These are phyloP conservation scores for Botrytis medusae DNA, from an alignment of 2,329 filamentous ascomycete species.

Conservation along the genomic window DNA sequence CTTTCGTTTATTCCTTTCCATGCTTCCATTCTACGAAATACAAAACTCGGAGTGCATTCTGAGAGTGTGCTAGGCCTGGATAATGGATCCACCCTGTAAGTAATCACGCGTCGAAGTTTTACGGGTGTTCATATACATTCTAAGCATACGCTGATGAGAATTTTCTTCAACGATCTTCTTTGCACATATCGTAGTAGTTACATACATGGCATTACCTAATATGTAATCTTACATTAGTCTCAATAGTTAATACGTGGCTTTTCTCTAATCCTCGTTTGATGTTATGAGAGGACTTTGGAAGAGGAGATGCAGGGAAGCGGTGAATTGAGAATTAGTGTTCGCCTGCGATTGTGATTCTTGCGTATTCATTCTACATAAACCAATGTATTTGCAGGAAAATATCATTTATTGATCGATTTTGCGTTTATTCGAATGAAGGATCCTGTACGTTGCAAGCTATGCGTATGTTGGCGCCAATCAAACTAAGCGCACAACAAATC, in stretches of 20 bases:
- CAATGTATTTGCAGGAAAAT: not conserved
- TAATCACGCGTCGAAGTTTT: not conserved
- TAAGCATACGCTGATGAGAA: not conserved
- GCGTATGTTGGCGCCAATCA: not conserved
- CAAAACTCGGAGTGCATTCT: not conserved
- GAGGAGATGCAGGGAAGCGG: not conserved
- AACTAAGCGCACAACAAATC: conserved; percentile 9
- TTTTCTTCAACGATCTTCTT: not conserved
- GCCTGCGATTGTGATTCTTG: not conserved
- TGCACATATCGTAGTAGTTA: not conserved
- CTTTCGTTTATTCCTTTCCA: not conserved
- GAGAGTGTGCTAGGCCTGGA: not conserved
- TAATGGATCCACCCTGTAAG: not conserved
- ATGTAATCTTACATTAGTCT: not conserved
- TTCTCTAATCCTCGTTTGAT: not conserved
- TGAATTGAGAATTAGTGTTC: not conserved
- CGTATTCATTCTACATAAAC: not conserved
- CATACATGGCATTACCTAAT: not conserved
- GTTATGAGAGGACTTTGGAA: not conserved
- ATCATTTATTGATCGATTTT: not conserved
- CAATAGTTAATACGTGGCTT: not conserved
- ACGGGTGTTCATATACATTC: not conserved
- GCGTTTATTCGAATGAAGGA: not conserved
- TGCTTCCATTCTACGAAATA: not conserved
- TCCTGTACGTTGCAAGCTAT: not conserved